Conservation (phyloP, 129 eudicot genomes). For the Ambrosia trifida region DNA sequence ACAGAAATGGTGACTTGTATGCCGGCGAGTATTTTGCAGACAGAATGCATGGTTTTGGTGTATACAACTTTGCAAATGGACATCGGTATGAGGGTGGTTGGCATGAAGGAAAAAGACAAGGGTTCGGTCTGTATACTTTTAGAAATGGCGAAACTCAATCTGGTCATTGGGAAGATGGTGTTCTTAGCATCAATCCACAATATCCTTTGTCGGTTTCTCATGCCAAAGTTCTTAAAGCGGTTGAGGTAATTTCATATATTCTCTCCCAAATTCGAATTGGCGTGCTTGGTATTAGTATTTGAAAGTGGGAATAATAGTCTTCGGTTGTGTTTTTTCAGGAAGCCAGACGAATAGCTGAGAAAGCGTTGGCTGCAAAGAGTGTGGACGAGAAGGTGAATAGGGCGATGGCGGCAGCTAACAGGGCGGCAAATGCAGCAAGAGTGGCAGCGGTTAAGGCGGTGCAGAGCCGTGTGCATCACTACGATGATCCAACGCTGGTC, state of each 20-base stretch:
- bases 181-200: conserved; percentile 39
- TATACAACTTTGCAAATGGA: conserved; percentile 60
- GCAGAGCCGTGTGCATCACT: conserved; percentile 51
- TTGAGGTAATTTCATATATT: conserved; percentile 35
- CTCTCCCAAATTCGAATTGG: not conserved
- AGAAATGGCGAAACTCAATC: conserved; percentile 71
- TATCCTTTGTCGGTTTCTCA: conserved; percentile 20
- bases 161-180: conserved; percentile 72
- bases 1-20: conserved; percentile 67
- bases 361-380: conserved; percentile 38
- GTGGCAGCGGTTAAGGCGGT: conserved; percentile 79
- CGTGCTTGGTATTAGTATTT: not conserved
- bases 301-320: not conserved
- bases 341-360: conserved; percentile 52
- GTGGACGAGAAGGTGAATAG: conserved; percentile 56
- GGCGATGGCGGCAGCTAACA: conserved; percentile 72
- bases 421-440: conserved; percentile 73
- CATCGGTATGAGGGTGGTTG: conserved; percentile 77
- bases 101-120: conserved; percentile 88
- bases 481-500: conserved; percentile 17
- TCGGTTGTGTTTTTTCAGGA: conserved; percentile 32
- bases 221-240: conserved; percentile 47
- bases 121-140: conserved; percentile 71
- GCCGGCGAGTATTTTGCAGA: conserved; percentile 80
- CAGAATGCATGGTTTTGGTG: conserved; percentile 76